Conservation (phyloP, 2,329 filamentous ascomycete species). For the Cryphonectria japonica region DNA sequence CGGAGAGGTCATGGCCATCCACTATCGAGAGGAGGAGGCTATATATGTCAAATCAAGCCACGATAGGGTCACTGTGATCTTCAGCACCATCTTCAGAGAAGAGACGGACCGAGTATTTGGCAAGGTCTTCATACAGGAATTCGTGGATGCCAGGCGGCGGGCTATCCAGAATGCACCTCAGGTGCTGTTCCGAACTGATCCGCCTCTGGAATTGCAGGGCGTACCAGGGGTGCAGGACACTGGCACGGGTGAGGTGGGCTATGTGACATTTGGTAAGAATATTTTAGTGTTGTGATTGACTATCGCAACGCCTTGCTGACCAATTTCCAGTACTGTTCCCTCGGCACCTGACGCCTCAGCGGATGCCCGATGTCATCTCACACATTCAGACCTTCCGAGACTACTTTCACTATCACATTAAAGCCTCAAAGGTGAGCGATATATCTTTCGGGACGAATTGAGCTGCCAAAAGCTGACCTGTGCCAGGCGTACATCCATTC, state of each 20-base stretch:
- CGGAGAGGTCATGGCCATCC: conserved; percentile 91
- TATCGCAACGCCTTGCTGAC: conserved; percentile 27
- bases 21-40: conserved; percentile 97
- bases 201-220: conserved; percentile 86
- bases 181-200: conserved; percentile 93
- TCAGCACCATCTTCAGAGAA: conserved; percentile 96
- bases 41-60: conserved; percentile 98
- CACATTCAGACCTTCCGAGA: conserved; percentile 99
- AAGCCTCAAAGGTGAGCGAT: conserved; percentile 79
- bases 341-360: conserved; percentile 86
- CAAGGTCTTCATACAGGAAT: conserved; percentile 98
- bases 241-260: conserved; percentile 86
- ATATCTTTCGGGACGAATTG: conserved; percentile 22
- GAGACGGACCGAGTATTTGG: conserved; percentile 97
- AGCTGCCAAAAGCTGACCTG: conserved; percentile 13
- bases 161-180: conserved; percentile 98
- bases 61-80: conserved; percentile 97
- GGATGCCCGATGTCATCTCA: conserved; percentile 93
- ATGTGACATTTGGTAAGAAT: conserved; percentile 89
- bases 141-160: conserved; percentile 91
- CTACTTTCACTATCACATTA: conserved; percentile 99
- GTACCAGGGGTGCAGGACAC: conserved; percentile 80
- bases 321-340: conserved; percentile 79
- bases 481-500: conserved; percentile 93
- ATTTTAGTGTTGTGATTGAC: neutral